Conservation (phyloP, 2,329 filamentous ascomycete genomes). For the Trichoderma sp. region DNA sequence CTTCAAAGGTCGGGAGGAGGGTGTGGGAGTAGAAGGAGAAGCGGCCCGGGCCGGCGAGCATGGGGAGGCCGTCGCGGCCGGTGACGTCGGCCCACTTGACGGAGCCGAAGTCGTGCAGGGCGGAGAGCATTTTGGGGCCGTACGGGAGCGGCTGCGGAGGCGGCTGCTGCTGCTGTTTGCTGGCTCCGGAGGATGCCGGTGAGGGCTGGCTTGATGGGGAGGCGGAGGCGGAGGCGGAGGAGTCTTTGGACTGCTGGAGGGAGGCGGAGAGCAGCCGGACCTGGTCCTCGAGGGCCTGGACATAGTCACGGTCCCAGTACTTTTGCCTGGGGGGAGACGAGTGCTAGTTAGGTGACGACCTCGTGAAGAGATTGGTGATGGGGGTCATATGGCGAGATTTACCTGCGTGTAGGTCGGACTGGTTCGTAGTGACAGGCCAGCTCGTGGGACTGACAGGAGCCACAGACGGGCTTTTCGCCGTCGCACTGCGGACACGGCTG, state of each 20-base stretch:
- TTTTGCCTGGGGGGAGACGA: slow-evolving; percentile 11
- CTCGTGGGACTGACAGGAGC: slow-evolving; percentile 22
- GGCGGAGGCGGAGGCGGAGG: not conserved
- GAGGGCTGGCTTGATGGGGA: not conserved
- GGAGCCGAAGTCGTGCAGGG: slow-evolving; percentile 18
- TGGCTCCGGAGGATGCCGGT: not conserved
- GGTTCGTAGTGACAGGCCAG: slow-evolving; percentile 20
- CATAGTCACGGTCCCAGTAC: slow-evolving; percentile 28
- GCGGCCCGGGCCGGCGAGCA: slow-evolving; percentile 16
- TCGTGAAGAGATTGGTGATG: no score
- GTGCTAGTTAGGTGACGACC: no score
- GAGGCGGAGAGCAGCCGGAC: slow-evolving; percentile 21
- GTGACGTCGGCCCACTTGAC: slow-evolving; percentile 15
- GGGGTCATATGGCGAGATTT: not conserved
- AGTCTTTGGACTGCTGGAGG: slow-evolving; percentile 9
- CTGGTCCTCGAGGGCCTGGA: slow-evolving; percentile 22
- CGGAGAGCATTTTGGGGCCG: slow-evolving; percentile 11
- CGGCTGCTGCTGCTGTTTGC: no score
- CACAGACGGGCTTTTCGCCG: slow-evolving; percentile 24
- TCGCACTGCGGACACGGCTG: slow-evolving; percentile 13
- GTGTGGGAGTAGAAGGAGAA: slow-evolving; percentile 13
- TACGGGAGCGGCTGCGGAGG: not conserved
- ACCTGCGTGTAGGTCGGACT: slow-evolving; percentile 18
- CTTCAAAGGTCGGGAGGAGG: slow-evolving; percentile 26
- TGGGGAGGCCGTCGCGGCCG: slow-evolving; percentile 11